Base-by-base conservation (phyloP, 345 rosid species). In the Bretschneidera sinensis region DNA sequence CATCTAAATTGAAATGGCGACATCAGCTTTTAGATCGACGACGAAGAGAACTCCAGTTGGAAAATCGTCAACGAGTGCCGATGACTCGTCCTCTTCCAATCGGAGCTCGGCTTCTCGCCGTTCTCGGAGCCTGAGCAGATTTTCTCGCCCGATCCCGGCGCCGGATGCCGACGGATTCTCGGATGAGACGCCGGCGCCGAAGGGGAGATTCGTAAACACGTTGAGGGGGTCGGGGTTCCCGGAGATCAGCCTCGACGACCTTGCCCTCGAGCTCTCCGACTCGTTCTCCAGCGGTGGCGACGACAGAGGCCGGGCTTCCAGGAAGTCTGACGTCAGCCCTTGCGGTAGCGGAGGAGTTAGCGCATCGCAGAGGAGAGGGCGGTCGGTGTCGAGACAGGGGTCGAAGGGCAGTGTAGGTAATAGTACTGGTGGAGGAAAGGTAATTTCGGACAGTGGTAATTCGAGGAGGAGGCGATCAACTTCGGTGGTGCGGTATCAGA, bases 201-300 rank as follows among this genome's bases (percentile, higher is more conserved):
- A 72, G 31, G 89, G 87, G 11, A 81, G 74, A 83, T 89, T 92
- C 62, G 98, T 92, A 8, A 92, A 83, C 71, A 89, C 79, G 47
- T 64, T 76, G 0, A 79, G 98, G 62, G 98, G 97, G n/a, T 83
- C 97, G 47, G 87, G 80, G 17, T 81, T 87, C 61, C 81, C 82
- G n/a, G 98, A 92, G 74, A 78, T 84, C 43, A 87, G 87, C 70
- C 92, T 92, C 57, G 95, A 92, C 53, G 95, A 87, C 72, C 88
- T 92, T 55, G 84, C 89, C 31, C 56, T 79, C 4, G 82, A 83
- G 78, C 73, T 89, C 65, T 92, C n/a, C n/a, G n/a, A n/a, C n/a
- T n/a, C n/a, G n/a, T n/a, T n/a, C n/a, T n/a, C n/a, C n/a, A n/a
- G n/a, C n/a, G n/a, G n/a, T n/a, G 53, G 72, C 20, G 64, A 68